Percentiles rank a stretch among this genome's conserved stretches.
phyloP scores from a whole-genome alignment of 2,329 filamentous ascomycete genomes.

The Hirsutella minnesotensis region DNA sequence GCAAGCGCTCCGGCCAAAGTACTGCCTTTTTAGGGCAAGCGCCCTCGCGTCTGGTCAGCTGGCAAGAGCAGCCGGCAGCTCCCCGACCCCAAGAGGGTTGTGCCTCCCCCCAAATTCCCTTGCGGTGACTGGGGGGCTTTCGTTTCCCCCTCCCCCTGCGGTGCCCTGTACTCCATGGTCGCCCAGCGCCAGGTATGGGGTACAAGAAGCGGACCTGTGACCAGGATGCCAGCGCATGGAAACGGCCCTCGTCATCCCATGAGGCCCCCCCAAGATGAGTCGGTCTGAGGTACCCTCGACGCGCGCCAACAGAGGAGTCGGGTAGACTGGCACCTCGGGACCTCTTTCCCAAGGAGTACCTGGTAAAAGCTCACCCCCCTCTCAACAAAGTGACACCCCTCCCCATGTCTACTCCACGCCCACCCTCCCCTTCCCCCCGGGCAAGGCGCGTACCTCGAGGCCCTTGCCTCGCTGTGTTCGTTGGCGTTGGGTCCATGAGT shows the following conservation, averaged over 20 bases:
- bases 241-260: no score
- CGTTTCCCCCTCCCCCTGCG: not conserved
- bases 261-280: no score
- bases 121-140: not conserved
- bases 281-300: no score
- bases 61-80: conserved; percentile 3
- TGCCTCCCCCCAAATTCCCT: not conserved
- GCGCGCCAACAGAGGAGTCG: no score
- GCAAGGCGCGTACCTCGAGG: conserved; percentile 2
- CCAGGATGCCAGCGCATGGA: no score
- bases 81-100: conserved; percentile 2
- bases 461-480: conserved; percentile 2
- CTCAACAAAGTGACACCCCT: not conserved
- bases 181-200: not conserved
- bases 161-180: not conserved
- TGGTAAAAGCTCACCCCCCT: not conserved
- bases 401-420: not conserved
- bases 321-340: not conserved
- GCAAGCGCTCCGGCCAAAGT: not conserved
- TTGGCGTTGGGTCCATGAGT: conserved; percentile 4
- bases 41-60: not conserved
- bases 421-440: not conserved
- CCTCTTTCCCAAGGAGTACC: not conserved
- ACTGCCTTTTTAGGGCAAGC: conserved; percentile 1
- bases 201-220: not conserved